Base-by-base conservation (phyloP, 2,329 filamentous ascomycete species). In the Capronia coronata region DNA sequence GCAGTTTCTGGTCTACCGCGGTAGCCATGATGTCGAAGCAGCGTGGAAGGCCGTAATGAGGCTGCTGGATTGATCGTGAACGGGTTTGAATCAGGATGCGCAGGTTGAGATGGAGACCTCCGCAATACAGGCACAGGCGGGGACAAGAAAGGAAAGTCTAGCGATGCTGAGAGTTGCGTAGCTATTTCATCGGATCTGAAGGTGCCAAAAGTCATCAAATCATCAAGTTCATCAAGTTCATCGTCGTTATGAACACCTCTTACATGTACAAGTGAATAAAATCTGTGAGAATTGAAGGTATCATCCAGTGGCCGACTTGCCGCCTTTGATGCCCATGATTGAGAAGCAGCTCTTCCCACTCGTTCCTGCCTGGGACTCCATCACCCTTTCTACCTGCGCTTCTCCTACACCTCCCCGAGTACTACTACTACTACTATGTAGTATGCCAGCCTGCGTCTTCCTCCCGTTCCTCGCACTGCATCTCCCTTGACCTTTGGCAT, bases 1-100 rank as follows among this genome's bases (percentile, higher is more conserved):
- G 74, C 62, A 94, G 79, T 75, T 94, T 94, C 58, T 86, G 84
- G 69, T 96, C 91, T 55, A 93, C 87, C 58, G 82, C 86, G 47
- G 84, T 83, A 61, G 56, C 56, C 56, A 58, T 58, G 42, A 32
- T 52, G 29, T 16, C 42, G 8, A 21, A 23, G 32, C 9, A 38
- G 22, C 25, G n/a, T 25, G 35, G 21, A 19, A n/a, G 13, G 35
- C 19, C 30, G 6, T n/a, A 9, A 23, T 14, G 35, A 23, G 21
- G 21, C 18, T n/a, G n/a, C n/a, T n/a, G n/a, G n/a, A n/a, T n/a
- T n/a, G n/a, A n/a, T n/a, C n/a, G n/a, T n/a, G n/a, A n/a, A n/a
- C n/a, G n/a, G n/a, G n/a, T n/a, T n/a, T n/a, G n/a, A n/a, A n/a
- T n/a, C n/a, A n/a, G n/a, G n/a, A n/a, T n/a, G n/a, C 35, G 35